Conservation (phyloP, 1,139 yeast species). For the Hemisphaericaspora subhashii region DNA sequence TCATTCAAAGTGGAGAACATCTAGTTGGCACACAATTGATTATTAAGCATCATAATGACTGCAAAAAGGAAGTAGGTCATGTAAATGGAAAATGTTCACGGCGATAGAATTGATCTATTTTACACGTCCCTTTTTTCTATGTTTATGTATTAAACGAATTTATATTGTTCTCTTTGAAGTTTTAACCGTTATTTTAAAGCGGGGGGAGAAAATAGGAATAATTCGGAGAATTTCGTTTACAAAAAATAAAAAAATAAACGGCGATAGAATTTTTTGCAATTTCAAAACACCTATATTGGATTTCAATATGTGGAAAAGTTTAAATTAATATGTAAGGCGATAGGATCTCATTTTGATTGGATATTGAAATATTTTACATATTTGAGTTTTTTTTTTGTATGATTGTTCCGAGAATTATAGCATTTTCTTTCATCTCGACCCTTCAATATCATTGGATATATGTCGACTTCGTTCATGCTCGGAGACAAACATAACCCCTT, state of each 20-base stretch:
- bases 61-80: too few relatives aligned
- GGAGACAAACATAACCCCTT: too few relatives aligned
- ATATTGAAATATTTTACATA: background rate
- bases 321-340: background rate
- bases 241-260: background rate
- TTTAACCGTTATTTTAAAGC: too few relatives aligned
- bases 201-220: too few relatives aligned
- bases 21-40: too few relatives aligned
- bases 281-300: background rate
- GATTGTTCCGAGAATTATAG: background rate
- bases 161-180: background rate
- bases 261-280: slow-evolving; percentile 1
- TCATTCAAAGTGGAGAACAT: too few relatives aligned
- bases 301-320: background rate
- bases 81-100: background rate
- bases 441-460: too few relatives aligned
- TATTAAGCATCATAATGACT: too few relatives aligned
- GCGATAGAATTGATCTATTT: background rate
- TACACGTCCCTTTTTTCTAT: background rate
- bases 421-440: too few relatives aligned
- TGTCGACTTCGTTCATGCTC: too few relatives aligned
- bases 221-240: too few relatives aligned
- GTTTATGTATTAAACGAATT: background rate
- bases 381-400: background rate
- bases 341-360: background rate